Conservation (phyloP, 192 early-diverging fungal genomes). For the Rhizoclosmatium globosum region DNA sequence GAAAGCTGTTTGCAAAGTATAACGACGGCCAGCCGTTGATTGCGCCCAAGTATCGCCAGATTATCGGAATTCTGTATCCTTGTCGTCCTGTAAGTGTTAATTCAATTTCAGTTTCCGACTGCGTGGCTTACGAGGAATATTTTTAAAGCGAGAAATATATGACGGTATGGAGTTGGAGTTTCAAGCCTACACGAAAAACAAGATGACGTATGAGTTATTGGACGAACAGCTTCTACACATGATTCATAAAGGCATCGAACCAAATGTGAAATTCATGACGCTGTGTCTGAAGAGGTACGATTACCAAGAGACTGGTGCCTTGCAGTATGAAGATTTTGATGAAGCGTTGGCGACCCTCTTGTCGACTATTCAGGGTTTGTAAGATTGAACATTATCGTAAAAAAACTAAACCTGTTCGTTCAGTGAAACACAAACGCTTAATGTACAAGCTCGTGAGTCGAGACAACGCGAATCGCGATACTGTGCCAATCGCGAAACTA, state of each 20-base stretch:
- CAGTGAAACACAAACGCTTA: conserved; percentile 35
- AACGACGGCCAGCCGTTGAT: conserved; percentile 38
- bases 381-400: too few relatives aligned
- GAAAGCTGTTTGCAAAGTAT: conserved; percentile 45
- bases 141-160: conserved; percentile 48
- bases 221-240: conserved; percentile 61
- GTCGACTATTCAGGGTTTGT: conserved; percentile 7
- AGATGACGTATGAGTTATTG: conserved; percentile 44
- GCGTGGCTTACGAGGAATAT: neutral
- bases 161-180: conserved; percentile 64
- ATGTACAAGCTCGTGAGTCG: conserved; percentile 48
- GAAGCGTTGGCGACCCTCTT: conserved; percentile 48
- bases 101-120: neutral
- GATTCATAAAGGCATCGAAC: conserved; percentile 51
- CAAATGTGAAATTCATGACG: conserved; percentile 49
- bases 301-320: conserved; percentile 42
- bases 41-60: conserved; percentile 40
- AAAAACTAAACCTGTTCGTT: conserved; percentile 9
- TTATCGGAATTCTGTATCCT: conserved; percentile 54
- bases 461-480: conserved; percentile 36
- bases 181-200: conserved; percentile 59
- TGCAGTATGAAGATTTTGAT: conserved; percentile 55
- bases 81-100: conserved; percentile 45
- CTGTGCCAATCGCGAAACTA: conserved; percentile 44
- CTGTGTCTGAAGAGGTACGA: conserved; percentile 44